phyloP scores from a whole-genome alignment of 257 asterid genomes.

The Solanum chilense region DNA sequence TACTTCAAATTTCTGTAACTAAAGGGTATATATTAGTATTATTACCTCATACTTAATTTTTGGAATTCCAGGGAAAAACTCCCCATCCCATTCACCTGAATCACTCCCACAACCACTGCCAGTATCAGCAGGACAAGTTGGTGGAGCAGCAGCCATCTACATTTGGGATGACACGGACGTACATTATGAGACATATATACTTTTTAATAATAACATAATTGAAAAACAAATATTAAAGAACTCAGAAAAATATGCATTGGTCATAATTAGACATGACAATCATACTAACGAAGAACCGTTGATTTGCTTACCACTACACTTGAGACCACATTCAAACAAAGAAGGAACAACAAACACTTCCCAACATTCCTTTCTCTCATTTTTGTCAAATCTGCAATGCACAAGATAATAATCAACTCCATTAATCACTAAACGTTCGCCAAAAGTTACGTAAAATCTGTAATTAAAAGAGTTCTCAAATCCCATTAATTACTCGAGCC shows the following conservation, averaged over 20 bases:
- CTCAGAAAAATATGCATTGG: neutral
- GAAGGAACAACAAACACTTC: constrained; percentile 19
- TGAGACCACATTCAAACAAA: constrained; percentile 21
- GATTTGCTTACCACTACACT: constrained; percentile 33
- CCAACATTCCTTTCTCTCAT: constrained; percentile 25
- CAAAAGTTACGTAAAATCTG: neutral
- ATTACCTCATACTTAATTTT: constrained; percentile 81
- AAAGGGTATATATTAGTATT: neutral
- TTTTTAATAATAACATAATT: neutral
- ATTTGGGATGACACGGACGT: neutral
- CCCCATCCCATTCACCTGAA: constrained; percentile 75
- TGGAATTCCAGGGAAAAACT: constrained; percentile 72
- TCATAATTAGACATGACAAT: neutral
- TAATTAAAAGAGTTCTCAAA: neutral
- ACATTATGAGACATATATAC: neutral
- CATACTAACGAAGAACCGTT: neutral
- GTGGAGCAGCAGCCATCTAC: constrained; percentile 63
- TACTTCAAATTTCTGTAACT: neutral
- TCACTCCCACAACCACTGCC: constrained; percentile 26
- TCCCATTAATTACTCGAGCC: neutral
- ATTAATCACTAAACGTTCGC: neutral
- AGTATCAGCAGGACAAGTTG: constrained; percentile 73
- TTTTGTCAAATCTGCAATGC: neutral
- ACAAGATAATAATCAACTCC: neutral
- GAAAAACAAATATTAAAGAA: neutral